These are phyloP conservation scores for Thalassiosira pacifica DNA, from an alignment of 352 stramenopile species.

Conservation along the genomic window DNA sequence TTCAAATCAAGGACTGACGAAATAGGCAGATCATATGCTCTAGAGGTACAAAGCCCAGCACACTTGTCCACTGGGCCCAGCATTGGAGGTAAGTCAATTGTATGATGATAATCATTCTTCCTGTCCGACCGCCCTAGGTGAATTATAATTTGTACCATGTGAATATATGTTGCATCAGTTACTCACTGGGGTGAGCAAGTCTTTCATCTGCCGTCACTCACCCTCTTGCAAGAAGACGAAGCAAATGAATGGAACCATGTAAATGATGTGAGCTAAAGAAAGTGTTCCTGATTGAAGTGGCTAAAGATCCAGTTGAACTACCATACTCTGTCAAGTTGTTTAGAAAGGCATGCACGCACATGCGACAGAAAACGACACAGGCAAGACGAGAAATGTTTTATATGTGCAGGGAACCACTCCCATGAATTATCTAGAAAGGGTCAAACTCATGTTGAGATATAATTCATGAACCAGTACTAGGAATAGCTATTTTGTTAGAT, in stretches of 20 bases:
- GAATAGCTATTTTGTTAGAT: too few relatives aligned
- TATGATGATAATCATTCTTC: not conserved
- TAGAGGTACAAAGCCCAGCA: slow-evolving; percentile 48
- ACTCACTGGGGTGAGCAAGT: slow-evolving; percentile 86
- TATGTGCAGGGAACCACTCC: too few relatives aligned
- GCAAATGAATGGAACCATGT: not conserved
- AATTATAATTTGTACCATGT: not conserved
- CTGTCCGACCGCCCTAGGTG: not conserved
- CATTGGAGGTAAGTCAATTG: slow-evolving; percentile 54
- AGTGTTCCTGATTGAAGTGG: slow-evolving; percentile 38
- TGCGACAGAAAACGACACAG: not conserved
- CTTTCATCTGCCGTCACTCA: slow-evolving; percentile 40
- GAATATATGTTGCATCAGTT: slow-evolving; percentile 8
- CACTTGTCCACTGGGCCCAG: slow-evolving; percentile 75
- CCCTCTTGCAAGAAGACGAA: slow-evolving; percentile 50
- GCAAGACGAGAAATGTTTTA: too few relatives aligned
- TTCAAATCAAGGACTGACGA: slow-evolving; percentile 81
- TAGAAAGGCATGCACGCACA: not conserved
- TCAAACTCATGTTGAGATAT: too few relatives aligned
- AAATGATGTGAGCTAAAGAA: slow-evolving; percentile 88
- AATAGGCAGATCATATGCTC: slow-evolving; percentile 73
- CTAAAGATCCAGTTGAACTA: too few relatives aligned
- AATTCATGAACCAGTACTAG: too few relatives aligned
- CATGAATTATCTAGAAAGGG: too few relatives aligned
- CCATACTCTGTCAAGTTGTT: too few relatives aligned